phyloP scores from a whole-genome alignment of 352 stramenopile species.

The Chrysophaeum taylorii region DNA sequence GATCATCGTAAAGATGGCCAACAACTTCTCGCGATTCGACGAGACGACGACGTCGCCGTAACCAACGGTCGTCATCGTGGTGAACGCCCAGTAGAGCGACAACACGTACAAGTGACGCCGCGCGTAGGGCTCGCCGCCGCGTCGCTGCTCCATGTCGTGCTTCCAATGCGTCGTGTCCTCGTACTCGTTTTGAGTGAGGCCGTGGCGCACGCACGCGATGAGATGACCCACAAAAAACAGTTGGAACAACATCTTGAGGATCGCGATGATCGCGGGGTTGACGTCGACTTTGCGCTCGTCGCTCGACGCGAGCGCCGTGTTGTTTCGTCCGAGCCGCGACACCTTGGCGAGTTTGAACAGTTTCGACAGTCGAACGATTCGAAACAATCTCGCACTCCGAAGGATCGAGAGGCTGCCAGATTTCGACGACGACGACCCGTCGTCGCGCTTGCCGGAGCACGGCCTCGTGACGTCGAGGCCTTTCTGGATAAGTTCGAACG shows the following conservation, averaged over 20 bases:
- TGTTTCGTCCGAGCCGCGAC: background rate
- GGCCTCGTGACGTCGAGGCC: slow-evolving; percentile 10
- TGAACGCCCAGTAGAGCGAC: slow-evolving; percentile 74
- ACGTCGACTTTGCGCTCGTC: background rate
- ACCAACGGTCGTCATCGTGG: slow-evolving; percentile 72
- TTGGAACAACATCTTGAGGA: slow-evolving; percentile 5
- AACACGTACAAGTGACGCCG: slow-evolving; percentile 52
- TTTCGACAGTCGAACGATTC: slow-evolving; percentile 24
- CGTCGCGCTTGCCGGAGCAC: background rate
- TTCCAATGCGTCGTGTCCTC: slow-evolving; percentile 6
- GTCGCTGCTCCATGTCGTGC: background rate
- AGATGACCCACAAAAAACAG: slow-evolving; percentile 20
- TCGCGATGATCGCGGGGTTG: background rate
- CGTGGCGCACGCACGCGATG: slow-evolving; percentile 11
- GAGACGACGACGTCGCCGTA: slow-evolving; percentile 34
- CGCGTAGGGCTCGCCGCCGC: background rate
- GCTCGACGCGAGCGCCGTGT: background rate
- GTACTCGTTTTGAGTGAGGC: background rate
- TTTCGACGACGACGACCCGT: no score
- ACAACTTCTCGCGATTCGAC: slow-evolving; percentile 20
- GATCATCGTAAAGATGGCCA: slow-evolving; percentile 39
- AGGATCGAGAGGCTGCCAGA: background rate
- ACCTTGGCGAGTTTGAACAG: slow-evolving; percentile 22
- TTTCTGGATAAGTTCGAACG: slow-evolving; percentile 11
- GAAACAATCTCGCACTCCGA: slow-evolving; percentile 13